Evolutionary conservation across 2,329 filamentous ascomycete species (phyloP), one percentile per base, ranked within the genome.

Genomic region (Clarireedia monteithiana): DNA sequence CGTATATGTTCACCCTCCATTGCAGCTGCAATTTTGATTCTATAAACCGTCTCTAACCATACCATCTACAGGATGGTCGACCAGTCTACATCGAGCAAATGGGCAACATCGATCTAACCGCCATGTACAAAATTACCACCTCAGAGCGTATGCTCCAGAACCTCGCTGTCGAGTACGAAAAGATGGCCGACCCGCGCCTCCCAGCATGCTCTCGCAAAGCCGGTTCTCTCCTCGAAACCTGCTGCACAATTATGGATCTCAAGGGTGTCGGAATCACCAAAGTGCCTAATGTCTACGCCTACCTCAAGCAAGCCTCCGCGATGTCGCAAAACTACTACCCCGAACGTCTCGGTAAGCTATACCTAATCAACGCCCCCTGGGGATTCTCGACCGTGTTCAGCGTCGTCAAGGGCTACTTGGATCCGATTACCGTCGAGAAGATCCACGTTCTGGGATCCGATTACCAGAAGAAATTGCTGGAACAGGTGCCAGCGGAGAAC

Each of bases 271-370:
- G 89, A 58, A 75, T 97, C 65, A 80, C 79, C 70, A 94, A 88
- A 74, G 85, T 89, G 45, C 81, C 84, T 60, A 86, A 87, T 59
- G 92, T 96, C 57, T 96, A 95, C 77, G 81, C 83, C 54, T 97
- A 96, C 77, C 82, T 99, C 64, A 83, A 83, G 67, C 82, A 87
- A 70, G 91, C 90, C 47, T 94, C 90, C 36, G 85, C 77, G 71
- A 89, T 99, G 75, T 95, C 89, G 62, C 94, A 97, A 76, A 96
- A 97, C 82, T 95, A 97, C 83, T 99, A 99, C 77, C 94, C 94
- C 6, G 94, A 99, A 80, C 89, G 94, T 58, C 80, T 99, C 58
- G 94, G 94, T 68, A 91, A 91, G 75, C 81, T 99, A 70, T 99
- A 96, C 80, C 77, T 99, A 66, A 96, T 99, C 84, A 99, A 99